phyloP scores from a whole-genome alignment of 2,329 filamentous ascomycete genomes.

The Podosphaera xanthii region DNA sequence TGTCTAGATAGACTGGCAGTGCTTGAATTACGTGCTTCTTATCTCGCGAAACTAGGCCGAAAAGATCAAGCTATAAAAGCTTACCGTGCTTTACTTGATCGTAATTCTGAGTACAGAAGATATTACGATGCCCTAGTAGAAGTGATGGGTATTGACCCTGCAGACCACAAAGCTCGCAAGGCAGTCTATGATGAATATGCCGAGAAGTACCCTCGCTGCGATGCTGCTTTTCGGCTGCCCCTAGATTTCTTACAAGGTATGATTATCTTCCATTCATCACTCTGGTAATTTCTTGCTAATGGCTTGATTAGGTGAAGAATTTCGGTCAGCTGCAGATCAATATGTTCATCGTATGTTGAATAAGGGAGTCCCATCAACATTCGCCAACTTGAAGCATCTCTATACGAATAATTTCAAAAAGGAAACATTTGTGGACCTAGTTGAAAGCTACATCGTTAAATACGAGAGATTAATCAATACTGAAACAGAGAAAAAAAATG shows the following conservation, averaged over 20 bases:
- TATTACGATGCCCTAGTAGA: conserved; percentile 67
- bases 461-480: conserved; percentile 22
- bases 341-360: conserved; percentile 72
- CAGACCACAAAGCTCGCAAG: conserved; percentile 40
- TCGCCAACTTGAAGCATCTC: conserved; percentile 86
- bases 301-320: conserved; percentile 40
- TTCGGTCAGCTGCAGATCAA: conserved; percentile 49
- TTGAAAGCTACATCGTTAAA: conserved; percentile 52
- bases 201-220: conserved; percentile 56
- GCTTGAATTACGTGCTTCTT: conserved; percentile 68
- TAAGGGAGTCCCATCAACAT: conserved; percentile 86
- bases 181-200: conserved; percentile 66
- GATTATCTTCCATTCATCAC: conserved; percentile 7
- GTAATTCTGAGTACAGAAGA: conserved; percentile 66
- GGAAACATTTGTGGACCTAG: conserved; percentile 49
- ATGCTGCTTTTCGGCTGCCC: conserved; percentile 68
- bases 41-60: conserved; percentile 52
- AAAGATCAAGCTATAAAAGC: conserved; percentile 63
- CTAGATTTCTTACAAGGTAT: conserved; percentile 65
- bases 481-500: conserved; percentile 21
- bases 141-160: conserved; percentile 37
- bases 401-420: conserved; percentile 63
- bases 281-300: conserved; percentile 6
- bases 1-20: conserved; percentile 68
- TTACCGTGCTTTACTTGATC: conserved; percentile 58